Evolutionary conservation across 1,139 yeast species (phyloP).

Genomic region (Geotrichum klebahnii): DNA sequence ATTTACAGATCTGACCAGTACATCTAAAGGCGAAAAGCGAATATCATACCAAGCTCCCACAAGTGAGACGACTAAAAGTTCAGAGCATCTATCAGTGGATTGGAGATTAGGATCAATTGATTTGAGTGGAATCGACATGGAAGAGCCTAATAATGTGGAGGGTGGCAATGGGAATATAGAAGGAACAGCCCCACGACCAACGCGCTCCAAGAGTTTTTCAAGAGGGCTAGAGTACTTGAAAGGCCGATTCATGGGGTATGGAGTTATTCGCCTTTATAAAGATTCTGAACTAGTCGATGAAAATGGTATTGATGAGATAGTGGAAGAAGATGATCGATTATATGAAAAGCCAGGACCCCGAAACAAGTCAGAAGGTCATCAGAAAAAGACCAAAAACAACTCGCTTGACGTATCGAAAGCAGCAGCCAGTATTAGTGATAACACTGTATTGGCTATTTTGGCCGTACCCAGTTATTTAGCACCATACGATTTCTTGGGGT

Average conservation of each 20-base stretch:
- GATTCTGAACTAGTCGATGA: slow-evolving; percentile 41
- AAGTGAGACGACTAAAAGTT: background rate
- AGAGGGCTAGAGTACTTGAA: slow-evolving; percentile 47
- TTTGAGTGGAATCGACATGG: slow-evolving; percentile 38
- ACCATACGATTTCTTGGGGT: slow-evolving; percentile 77
- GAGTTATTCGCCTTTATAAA: slow-evolving; percentile 65
- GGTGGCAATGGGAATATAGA: slow-evolving; percentile 5
- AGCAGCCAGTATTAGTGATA: background rate
- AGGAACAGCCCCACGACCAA: background rate
- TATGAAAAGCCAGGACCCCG: slow-evolving; percentile 2
- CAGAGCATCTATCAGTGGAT: slow-evolving; percentile 26
- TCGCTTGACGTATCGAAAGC: background rate
- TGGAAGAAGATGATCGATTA: slow-evolving; percentile 23
- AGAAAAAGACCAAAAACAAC: background rate
- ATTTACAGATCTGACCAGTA: background rate
- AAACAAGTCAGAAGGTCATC: slow-evolving; percentile 14
- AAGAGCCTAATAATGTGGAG: slow-evolving; percentile 13
- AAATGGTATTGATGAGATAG: slow-evolving; percentile 19
- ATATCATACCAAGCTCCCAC: background rate
- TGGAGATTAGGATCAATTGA: slow-evolving; percentile 34
- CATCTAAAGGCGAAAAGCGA: background rate
- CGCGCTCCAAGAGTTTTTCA: slow-evolving; percentile 16
- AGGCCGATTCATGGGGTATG: slow-evolving; percentile 64
- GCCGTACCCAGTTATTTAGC: slow-evolving; percentile 88
- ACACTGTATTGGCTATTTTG: slow-evolving; percentile 58